phyloP scores from a whole-genome alignment of 2,329 filamentous ascomycete species.

The Xylaria sp. region DNA sequence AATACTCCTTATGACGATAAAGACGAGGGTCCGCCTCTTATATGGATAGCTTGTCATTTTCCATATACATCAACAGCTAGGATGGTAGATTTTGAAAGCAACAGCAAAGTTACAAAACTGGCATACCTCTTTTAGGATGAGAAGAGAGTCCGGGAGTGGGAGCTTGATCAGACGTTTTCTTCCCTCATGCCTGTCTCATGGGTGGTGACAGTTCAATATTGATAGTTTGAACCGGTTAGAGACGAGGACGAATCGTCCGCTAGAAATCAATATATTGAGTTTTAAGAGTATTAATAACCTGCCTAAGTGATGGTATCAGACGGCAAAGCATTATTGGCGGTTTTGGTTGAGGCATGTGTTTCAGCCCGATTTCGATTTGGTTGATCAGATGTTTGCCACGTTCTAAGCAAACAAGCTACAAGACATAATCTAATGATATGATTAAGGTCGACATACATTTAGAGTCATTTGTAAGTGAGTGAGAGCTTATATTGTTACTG shows the following conservation, averaged over 20 bases:
- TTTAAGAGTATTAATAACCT: neutral
- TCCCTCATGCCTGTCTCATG: neutral
- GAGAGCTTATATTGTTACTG: neutral
- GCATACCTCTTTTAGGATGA: neutral
- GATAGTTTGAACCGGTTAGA: neutral
- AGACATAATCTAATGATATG: neutral
- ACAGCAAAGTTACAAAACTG: neutral
- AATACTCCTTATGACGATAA: neutral
- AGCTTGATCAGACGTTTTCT: neutral
- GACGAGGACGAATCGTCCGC: neutral
- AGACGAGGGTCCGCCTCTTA: neutral
- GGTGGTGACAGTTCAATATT: neutral
- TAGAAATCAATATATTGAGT: neutral
- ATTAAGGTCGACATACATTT: neutral
- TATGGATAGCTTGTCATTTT: neutral
- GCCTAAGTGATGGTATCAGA: neutral
- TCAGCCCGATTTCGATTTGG: neutral
- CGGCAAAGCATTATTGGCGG: neutral
- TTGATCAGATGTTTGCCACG: neutral
- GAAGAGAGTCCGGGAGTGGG: neutral
- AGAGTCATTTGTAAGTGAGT: neutral
- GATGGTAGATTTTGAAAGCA: neutral
- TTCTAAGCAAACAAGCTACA: neutral
- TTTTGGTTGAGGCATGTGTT: neutral
- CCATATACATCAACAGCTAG: fast-evolving